Conservation (phyloP, 2,329 filamentous ascomycete genomes). For the Sclerotiophoma versabilis region DNA sequence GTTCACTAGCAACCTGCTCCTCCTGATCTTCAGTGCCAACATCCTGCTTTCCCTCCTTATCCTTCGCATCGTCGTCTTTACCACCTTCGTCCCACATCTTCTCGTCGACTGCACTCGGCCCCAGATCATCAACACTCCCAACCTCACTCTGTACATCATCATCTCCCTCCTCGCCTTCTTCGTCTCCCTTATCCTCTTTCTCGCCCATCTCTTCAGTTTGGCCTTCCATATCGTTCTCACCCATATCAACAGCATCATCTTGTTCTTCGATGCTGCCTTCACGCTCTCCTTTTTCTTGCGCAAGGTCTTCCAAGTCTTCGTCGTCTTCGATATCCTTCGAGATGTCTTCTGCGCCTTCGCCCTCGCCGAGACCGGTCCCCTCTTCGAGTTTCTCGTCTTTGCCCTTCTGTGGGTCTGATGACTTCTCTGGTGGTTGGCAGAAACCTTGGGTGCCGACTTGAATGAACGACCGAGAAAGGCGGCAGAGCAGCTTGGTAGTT, state of each 20-base stretch:
- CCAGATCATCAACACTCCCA: conserved; percentile 88
- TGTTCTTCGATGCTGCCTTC: conserved; percentile 76
- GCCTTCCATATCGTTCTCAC: conserved; percentile 88
- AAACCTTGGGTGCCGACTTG: conserved; percentile 86
- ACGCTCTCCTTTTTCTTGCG: conserved; percentile 72
- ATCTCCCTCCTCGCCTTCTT: conserved; percentile 54
- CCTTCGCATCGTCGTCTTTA: conserved; percentile 79
- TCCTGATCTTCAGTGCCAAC: conserved; percentile 58
- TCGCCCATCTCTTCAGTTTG: conserved; percentile 70
- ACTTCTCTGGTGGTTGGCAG: conserved; percentile 86
- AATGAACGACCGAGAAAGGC: conserved; percentile 77
- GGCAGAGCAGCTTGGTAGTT: conserved; percentile 75
- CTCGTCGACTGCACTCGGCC: conserved; percentile 90
- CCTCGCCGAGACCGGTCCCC: conserved; percentile 92
- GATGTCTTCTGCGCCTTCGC: conserved; percentile 94
- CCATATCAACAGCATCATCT: conserved; percentile 89
- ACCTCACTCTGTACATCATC: conserved; percentile 85
- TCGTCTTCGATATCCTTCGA: conserved; percentile 96
- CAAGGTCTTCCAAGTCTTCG: conserved; percentile 89
- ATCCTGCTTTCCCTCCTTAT: conserved; percentile 72
- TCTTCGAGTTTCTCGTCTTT: conserved; percentile 82
- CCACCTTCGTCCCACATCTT: conserved; percentile 97
- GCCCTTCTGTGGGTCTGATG: conserved; percentile 67
- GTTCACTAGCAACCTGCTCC: conserved; percentile 55
- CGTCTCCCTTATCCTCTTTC: conserved; percentile 66